Conservation (phyloP, 176 grass and related monocot genomes). For the Aegilops umbellulata region DNA sequence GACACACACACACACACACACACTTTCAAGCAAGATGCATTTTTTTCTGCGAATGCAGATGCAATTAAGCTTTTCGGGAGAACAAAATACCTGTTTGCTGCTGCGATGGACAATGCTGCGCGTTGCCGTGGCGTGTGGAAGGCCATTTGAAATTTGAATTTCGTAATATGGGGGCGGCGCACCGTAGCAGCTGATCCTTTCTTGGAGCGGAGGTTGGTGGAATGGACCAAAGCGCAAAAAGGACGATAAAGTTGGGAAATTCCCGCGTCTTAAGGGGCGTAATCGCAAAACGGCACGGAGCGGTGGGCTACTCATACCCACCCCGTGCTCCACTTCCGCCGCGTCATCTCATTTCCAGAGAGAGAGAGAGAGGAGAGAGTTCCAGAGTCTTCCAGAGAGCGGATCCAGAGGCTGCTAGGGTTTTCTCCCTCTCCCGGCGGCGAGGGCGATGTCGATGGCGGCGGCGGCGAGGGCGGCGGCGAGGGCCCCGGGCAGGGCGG, state of each 20-base stretch:
- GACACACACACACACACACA: no score
- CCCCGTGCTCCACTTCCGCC: no score
- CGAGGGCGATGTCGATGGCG: background rate
- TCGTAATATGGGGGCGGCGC: background rate
- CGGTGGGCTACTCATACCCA: background rate
- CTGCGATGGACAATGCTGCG: no score
- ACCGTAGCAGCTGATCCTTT: background rate
- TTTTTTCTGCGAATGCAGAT: no score
- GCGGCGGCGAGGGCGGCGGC: background rate
- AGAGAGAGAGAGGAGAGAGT: background rate
- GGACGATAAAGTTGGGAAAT: background rate
- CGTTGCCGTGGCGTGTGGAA: no score
- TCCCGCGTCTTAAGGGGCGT: background rate
- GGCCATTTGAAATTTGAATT: background rate
- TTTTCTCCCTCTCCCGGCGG: slow-evolving; percentile 1
- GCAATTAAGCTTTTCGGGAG: no score
- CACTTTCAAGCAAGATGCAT: no score
- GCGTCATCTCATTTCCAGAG: background rate
- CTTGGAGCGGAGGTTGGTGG: background rate
- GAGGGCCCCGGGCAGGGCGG: slow-evolving; percentile 16
- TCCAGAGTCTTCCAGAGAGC: background rate
- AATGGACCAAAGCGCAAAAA: background rate
- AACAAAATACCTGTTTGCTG: no score
- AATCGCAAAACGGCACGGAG: background rate
- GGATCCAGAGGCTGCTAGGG: slow-evolving; percentile 12